phyloP scores from a whole-genome alignment of 176 grass and related monocot genomes.

The Otatea glauca region DNA sequence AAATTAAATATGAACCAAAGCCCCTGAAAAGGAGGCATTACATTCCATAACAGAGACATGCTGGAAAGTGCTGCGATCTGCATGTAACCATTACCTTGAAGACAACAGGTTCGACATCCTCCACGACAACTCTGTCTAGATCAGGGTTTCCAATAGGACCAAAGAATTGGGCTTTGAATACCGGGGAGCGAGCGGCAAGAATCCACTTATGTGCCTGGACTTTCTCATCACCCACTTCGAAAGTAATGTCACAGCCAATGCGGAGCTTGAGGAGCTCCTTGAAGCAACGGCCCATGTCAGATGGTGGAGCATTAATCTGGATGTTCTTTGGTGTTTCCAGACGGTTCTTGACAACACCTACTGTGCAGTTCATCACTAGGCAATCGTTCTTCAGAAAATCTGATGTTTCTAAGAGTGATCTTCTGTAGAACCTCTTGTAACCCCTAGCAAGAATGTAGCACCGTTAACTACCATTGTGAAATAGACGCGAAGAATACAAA shows the following conservation, averaged over 20 bases:
- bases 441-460: constrained; percentile 59
- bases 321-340: constrained; percentile 66
- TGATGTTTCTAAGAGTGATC: constrained; percentile 66
- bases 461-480: neutral
- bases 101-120: constrained; percentile 83
- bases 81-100: constrained; percentile 70
- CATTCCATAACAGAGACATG: neutral
- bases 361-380: constrained; percentile 80
- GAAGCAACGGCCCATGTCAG: constrained; percentile 72
- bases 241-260: constrained; percentile 77
- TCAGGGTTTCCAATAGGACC: constrained; percentile 80
- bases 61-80: neutral
- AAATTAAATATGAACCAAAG: neutral
- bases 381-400: constrained; percentile 80
- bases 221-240: constrained; percentile 70
- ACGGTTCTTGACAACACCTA: constrained; percentile 78
- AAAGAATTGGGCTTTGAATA: constrained; percentile 93
- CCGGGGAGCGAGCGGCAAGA: constrained; percentile 85
- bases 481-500: neutral
- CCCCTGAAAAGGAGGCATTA: neutral
- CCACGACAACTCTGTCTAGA: constrained; percentile 58
- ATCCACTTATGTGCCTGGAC: constrained; percentile 74
- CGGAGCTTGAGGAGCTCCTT: constrained; percentile 56
- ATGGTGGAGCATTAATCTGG: constrained; percentile 59
- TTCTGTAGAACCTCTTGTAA: constrained; percentile 92